Evolutionary conservation across 257 asterid genomes (phyloP).

Genomic region (Petunia axillaris): DNA sequence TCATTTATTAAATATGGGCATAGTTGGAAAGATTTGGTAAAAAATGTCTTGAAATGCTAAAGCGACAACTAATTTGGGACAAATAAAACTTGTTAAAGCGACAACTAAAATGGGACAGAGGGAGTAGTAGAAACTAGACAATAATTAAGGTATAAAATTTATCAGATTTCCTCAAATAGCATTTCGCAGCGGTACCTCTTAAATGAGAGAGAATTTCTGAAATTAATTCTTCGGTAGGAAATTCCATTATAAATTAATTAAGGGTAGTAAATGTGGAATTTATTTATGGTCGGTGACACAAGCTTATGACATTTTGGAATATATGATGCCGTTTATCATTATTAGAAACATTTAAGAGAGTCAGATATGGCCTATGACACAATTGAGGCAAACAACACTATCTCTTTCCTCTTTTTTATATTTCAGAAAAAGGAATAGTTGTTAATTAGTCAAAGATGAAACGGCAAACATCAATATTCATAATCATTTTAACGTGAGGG

Average conservation of each 20-base stretch:
- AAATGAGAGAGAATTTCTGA: neutral
- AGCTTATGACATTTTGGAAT: neutral
- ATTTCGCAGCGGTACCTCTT: neutral
- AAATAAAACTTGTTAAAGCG: no score
- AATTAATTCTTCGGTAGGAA: slow-evolving; percentile 13
- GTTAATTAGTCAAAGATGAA: neutral
- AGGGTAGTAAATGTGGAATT: slow-evolving; percentile 2
- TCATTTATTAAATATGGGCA: no score
- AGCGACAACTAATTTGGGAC: no score
- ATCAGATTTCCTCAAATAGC: neutral
- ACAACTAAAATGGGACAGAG: no score
- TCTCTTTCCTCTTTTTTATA: no score
- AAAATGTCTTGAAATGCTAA: no score
- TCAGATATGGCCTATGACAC: neutral
- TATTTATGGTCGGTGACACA: slow-evolving; percentile 12
- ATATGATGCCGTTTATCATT: slow-evolving; percentile 1
- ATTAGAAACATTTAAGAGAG: neutral
- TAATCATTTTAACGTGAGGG: slow-evolving; percentile 19
- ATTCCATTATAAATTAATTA: neutral
- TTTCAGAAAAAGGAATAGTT: no score
- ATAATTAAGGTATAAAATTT: neutral
- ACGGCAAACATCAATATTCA: neutral
- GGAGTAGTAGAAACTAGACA: neutral
- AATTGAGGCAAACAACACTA: neutral
- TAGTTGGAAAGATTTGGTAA: no score